A percentile compares a stretch with the other conserved stretches of the same genome.
Evolutionary conservation across 2,329 filamentous ascomycete species (phyloP).

Genomic region (Graphilbum fragrans): DNA sequence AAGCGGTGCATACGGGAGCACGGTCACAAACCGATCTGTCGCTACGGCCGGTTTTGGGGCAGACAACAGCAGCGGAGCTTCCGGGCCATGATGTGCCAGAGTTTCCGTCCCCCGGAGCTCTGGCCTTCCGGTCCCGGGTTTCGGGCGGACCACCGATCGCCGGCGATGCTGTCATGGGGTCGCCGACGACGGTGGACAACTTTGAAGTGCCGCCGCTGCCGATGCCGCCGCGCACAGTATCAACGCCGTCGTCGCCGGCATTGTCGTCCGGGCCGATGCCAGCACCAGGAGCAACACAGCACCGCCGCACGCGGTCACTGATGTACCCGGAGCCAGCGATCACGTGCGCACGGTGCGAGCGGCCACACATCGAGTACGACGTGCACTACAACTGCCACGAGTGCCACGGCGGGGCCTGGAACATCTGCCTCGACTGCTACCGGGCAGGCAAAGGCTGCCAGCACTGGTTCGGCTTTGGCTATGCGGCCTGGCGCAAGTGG

Average conservation of each 20-base stretch:
- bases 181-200: no score
- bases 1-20: constrained; percentile 34
- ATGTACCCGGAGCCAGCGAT: constrained; percentile 51
- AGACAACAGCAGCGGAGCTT: neutral
- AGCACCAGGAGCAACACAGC: no score
- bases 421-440: constrained; percentile 75
- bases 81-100: neutral
- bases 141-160: no score
- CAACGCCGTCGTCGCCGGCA: no score
- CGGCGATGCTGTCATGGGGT: no score
- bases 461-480: constrained; percentile 82
- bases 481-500: constrained; percentile 57
- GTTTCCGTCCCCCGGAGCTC: constrained; percentile 1
- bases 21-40: constrained; percentile 56
- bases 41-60: constrained; percentile 19
- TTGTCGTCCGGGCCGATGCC: no score
- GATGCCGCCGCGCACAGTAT: no score
- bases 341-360: constrained; percentile 59
- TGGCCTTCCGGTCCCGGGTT: constrained; percentile 24
- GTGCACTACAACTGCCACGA: constrained; percentile 71
- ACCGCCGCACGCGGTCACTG: neutral
- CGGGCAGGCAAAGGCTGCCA: constrained; percentile 63
- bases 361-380: constrained; percentile 66
- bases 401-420: constrained; percentile 61
- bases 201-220: no score